Evolutionary conservation across 768 basidiomycete species (phyloP).

Genomic region (Gymnopilus dilepis): DNA sequence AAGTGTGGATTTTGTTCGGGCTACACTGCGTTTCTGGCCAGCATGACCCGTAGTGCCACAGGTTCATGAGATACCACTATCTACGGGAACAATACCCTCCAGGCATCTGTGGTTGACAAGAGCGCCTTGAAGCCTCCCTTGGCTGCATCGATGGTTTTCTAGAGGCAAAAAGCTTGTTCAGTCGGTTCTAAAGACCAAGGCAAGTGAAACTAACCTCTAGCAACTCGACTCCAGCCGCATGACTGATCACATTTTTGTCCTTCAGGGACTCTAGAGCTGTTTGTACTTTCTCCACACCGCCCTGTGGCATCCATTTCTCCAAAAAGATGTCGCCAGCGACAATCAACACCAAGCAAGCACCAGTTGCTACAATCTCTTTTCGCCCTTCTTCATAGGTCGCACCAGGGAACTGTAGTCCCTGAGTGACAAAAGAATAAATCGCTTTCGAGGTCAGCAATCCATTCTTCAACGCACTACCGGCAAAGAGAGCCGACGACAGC

Average conservation of each 20-base stretch:
- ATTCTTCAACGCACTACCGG: conserved; percentile 8
- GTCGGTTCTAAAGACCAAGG: background rate
- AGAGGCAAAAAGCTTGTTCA: background rate
- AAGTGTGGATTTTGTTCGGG: too few relatives aligned
- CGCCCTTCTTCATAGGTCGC: background rate
- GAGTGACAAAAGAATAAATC: conserved; percentile 3
- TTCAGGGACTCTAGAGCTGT: conserved; percentile 7
- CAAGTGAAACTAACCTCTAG: background rate
- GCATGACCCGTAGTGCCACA: too few relatives aligned
- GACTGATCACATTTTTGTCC: background rate
- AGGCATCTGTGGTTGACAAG: background rate
- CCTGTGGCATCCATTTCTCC: conserved; percentile 3
- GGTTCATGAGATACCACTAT: too few relatives aligned
- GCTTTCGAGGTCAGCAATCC: background rate
- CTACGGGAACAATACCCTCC: background rate
- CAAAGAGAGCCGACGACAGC: conserved; percentile 10
- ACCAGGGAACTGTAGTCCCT: conserved; percentile 5
- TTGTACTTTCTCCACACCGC: background rate
- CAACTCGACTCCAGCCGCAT: background rate
- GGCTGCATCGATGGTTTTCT: background rate
- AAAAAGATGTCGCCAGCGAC: background rate
- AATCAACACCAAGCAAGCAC: conserved; percentile 8
- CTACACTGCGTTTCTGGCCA: too few relatives aligned
- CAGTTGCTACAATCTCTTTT: conserved; percentile 1
- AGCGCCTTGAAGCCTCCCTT: background rate